Percentiles rank a stretch among this genome's conserved stretches.
Conservation (phyloP, 345 rosid genomes). For the Xanthoceras sorbifolium region DNA sequence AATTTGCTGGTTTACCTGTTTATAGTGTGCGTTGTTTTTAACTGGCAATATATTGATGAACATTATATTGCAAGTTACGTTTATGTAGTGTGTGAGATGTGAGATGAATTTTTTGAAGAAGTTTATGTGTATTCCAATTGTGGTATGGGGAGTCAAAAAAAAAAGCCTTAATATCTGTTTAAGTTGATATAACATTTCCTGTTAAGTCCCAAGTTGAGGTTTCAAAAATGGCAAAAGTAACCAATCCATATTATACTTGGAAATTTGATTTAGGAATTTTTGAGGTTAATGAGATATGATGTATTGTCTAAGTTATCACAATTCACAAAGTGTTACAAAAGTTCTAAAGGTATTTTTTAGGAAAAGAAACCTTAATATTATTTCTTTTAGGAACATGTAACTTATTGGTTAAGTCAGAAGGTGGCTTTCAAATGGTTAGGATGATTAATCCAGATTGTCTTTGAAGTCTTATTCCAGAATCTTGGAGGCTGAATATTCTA, state of each 20-base stretch:
- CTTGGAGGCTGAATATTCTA: not conserved
- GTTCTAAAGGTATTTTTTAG: not conserved
- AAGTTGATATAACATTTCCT: too few relatives aligned
- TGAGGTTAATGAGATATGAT: not conserved
- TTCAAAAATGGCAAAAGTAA: not conserved
- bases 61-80: too few relatives aligned
- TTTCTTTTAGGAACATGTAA: not conserved
- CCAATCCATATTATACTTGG: not conserved
- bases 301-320: not conserved
- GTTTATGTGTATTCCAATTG: not conserved
- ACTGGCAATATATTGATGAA: not conserved
- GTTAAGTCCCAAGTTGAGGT: not conserved
- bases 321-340: not conserved
- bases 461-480: constrained; percentile 5
- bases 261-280: too few relatives aligned
- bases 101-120: not conserved
- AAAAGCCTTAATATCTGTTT: not conserved
- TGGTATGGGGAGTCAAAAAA: not conserved
- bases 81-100: not conserved
- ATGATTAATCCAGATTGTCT: not conserved
- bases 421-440: not conserved
- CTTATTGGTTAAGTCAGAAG: not conserved
- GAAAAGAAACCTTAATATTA: not conserved
- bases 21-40: not conserved
- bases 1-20: not conserved